Evolutionary conservation across 306 rosid genomes (phyloP).

Genomic region (Quercus cerris): DNA sequence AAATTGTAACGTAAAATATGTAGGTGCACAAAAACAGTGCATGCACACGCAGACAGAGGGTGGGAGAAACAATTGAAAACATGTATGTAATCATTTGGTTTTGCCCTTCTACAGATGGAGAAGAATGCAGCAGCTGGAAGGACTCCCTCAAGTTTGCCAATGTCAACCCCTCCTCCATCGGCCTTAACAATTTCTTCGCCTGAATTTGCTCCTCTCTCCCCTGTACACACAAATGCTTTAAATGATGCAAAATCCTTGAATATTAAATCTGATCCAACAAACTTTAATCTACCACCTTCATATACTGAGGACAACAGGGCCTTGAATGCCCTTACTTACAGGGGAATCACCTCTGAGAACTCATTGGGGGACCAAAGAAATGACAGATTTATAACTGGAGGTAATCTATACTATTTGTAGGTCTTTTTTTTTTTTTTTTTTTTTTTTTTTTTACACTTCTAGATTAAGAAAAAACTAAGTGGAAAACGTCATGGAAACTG

Average conservation of each 20-base stretch:
- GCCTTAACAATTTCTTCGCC: conserved; percentile 75
- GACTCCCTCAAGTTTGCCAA: conserved; percentile 89
- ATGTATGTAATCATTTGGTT: background rate
- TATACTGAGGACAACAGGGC: conserved; percentile 71
- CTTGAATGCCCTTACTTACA: conserved; percentile 45
- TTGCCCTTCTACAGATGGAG: conserved; percentile 71
- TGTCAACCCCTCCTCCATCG: conserved; percentile 96
- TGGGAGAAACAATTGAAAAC: background rate
- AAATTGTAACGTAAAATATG: background rate
- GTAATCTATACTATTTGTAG: conserved; percentile 33
- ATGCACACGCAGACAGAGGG: background rate
- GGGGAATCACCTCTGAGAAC: conserved; percentile 67
- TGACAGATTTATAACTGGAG: conserved; percentile 83
- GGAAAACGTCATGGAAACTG: conserved; percentile 15
- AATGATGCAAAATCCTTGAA: conserved; percentile 60
- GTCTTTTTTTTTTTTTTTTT: background rate
- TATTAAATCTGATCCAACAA: conserved; percentile 73
- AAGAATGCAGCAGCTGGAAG: conserved; percentile 98
- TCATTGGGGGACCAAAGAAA: conserved; percentile 65
- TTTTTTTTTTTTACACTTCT: background rate
- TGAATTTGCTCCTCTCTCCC: conserved; percentile 83
- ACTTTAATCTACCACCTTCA: conserved; percentile 76
- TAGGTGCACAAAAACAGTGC: background rate
- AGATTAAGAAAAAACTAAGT: conserved; percentile 5
- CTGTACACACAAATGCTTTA: conserved; percentile 76